These are phyloP conservation scores for Datura wrightii DNA, from an alignment of 257 asterid genomes.

Conservation along the genomic window DNA sequence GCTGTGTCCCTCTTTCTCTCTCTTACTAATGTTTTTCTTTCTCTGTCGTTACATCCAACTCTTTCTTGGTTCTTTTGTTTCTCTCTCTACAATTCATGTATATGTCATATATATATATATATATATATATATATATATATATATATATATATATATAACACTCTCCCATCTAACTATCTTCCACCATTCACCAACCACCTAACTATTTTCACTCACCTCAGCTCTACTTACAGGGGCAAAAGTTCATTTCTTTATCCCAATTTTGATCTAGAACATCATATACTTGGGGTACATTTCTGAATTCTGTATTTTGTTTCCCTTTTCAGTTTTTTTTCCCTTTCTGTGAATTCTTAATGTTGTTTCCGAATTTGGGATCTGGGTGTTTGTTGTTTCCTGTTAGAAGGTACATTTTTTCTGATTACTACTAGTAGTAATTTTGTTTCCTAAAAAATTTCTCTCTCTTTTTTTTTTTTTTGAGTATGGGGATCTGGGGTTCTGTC, in stretches of 20 bases:
- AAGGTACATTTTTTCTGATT: neutral
- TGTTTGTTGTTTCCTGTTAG: neutral
- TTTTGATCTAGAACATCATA: neutral
- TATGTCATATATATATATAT: neutral
- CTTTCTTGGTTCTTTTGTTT: too few relatives aligned
- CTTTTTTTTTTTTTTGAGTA: neutral
- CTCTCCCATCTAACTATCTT: neutral
- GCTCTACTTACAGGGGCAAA: neutral
- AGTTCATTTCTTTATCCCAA: neutral
- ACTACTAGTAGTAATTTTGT: neutral
- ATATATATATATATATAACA: neutral
- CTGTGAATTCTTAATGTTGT: neutral
- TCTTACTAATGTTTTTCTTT: neutral
- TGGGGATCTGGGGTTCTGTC: constrained; percentile 1
- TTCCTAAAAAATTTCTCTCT: neutral
- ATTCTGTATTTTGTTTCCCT: neutral
- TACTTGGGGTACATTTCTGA: constrained; percentile 11
- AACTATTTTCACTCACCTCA: constrained; percentile 20
- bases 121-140: neutral
- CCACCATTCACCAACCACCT: neutral
- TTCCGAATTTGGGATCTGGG: neutral
- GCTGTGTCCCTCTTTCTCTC: neutral
- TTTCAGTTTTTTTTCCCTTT: too few relatives aligned
- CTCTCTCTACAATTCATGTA: too few relatives aligned
- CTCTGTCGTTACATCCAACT: too few relatives aligned